A percentile compares a stretch with the other conserved stretches of the same genome.
These are phyloP conservation scores for Pseudocercospora fijiensis DNA, from an alignment of 2,329 filamentous ascomycete species.

Conservation along the genomic window DNA sequence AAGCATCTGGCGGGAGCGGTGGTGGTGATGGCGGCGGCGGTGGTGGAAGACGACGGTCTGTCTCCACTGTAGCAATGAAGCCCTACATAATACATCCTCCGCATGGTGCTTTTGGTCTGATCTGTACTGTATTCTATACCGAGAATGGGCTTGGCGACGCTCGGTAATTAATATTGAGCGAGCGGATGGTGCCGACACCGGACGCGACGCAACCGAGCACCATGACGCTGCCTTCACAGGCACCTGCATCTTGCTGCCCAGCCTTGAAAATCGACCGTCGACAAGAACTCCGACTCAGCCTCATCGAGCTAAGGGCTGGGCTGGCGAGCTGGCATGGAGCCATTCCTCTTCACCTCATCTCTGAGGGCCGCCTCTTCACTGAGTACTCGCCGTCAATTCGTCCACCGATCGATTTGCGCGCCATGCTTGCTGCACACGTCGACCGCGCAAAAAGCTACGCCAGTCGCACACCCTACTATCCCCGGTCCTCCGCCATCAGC, in stretches of 20 bases:
- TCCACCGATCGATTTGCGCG: constrained; percentile 21
- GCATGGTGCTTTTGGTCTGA: too few species aligned
- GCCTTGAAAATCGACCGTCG: neutral
- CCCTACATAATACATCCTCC: neutral
- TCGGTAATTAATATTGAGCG: too few species aligned
- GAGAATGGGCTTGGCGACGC: too few species aligned
- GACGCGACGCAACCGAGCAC: neutral
- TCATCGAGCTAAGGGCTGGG: constrained; percentile 5
- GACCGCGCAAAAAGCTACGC: constrained; percentile 50
- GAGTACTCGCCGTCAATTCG: constrained; percentile 32
- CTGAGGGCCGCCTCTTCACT: constrained; percentile 35
- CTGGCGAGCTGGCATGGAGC: constrained; percentile 29
- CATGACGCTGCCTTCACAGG: neutral
- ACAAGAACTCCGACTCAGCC: neutral
- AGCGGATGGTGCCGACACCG: neutral
- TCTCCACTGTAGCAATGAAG: neutral
- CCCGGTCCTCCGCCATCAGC: constrained; percentile 60
- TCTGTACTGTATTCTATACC: too few species aligned
- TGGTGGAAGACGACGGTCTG: too few species aligned
- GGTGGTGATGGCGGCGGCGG: too few species aligned
- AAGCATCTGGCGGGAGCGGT: neutral
- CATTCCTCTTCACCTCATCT: constrained; percentile 18
- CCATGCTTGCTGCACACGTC: constrained; percentile 49
- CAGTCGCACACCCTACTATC: constrained; percentile 57
- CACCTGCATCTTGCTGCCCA: neutral